Evolutionary conservation across 2,329 filamentous ascomycete genomes (phyloP), one percentile per base, ranked within the genome.

Genomic region (Stagonosporopsis tanaceti): DNA sequence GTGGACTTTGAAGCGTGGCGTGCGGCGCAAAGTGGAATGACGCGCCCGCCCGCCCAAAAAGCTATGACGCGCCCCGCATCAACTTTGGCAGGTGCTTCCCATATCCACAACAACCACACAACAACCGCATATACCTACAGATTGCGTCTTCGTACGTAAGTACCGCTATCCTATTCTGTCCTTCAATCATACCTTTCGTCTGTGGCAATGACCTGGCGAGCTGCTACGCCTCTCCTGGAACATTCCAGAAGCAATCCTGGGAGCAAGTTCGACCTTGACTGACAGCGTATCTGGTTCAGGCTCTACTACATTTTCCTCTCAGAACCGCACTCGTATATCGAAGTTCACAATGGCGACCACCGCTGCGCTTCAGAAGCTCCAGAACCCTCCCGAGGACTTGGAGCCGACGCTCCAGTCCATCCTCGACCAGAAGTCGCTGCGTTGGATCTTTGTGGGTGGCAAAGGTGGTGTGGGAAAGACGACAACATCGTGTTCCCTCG

Each of bases 401-500:
- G 93, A 96, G 82, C 93, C 95, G 45, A 92, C 91, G 50, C 91
- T 99, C 72, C 91, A 97, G 81, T 91, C 91, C 64, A 93, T 99
- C 74, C 87, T 99, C 71, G 92, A 96, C 82, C 95, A 99, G 79
- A 92, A 93, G 79, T 89, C 91, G 32, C 88, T 99, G 53, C 92
- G 95, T 76, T 99, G 95, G 95, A 96, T 99, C 80, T 99, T 99
- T 73, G 95, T 99, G 59, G 95, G 95, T 72, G 95, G 95, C 66
- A 99, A 99, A 81, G 95, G 95, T 73, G 95, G 95, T 76, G 95
- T 99, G 42, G 95, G 95, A 77, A 99, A 99, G 84, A 99, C 95
- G 27, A 99, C 95, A n/a, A 99, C 95, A 15, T 98, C 94, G 7
- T 99, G 95, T 81, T 97, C 94, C 9, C 90, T 99, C 64, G 95